These are phyloP conservation scores for Backusella tuberculispora DNA, from an alignment of 192 early-diverging fungal genomes.

Conservation along the genomic window DNA sequence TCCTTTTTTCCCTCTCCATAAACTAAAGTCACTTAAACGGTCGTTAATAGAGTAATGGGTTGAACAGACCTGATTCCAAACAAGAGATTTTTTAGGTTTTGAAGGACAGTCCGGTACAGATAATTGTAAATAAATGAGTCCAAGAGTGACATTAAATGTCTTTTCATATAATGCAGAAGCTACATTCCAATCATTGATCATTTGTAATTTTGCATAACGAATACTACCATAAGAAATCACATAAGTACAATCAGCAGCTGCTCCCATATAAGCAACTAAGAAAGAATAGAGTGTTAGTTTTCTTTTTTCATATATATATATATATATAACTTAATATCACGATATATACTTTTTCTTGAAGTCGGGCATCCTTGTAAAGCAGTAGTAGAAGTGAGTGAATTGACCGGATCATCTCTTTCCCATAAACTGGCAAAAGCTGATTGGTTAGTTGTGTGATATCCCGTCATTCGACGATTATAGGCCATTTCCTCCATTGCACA, in stretches of 20 bases:
- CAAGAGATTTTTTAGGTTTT: conserved; percentile 31
- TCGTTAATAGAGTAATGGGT: conserved; percentile 71
- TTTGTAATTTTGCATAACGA: conserved; percentile 66
- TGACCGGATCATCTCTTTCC: background rate
- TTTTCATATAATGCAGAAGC: conserved; percentile 83
- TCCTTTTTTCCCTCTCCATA: conserved; percentile 74
- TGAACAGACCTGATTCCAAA: conserved; percentile 85
- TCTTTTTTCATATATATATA: background rate
- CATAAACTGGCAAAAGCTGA: conserved; percentile 5
- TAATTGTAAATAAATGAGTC: conserved; percentile 78
- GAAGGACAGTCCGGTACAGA: conserved; percentile 64
- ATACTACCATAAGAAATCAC: conserved; percentile 57
- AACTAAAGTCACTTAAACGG: conserved; percentile 85
- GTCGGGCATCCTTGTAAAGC: conserved; percentile 26
- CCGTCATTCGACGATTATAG: conserved; percentile 26
- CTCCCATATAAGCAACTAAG: conserved; percentile 39
- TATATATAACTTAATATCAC: background rate
- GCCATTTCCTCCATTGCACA: conserved; percentile 26
- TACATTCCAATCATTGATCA: conserved; percentile 84
- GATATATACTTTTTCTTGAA: conserved; percentile 26
- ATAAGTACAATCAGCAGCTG: conserved; percentile 76
- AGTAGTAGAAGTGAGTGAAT: background rate
- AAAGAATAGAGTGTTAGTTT: background rate
- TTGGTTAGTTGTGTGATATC: conserved; percentile 2
- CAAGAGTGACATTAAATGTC: conserved; percentile 86